These are phyloP conservation scores for Tricholoma matsutake DNA, from an alignment of 768 basidiomycete genomes.

Conservation along the genomic window DNA sequence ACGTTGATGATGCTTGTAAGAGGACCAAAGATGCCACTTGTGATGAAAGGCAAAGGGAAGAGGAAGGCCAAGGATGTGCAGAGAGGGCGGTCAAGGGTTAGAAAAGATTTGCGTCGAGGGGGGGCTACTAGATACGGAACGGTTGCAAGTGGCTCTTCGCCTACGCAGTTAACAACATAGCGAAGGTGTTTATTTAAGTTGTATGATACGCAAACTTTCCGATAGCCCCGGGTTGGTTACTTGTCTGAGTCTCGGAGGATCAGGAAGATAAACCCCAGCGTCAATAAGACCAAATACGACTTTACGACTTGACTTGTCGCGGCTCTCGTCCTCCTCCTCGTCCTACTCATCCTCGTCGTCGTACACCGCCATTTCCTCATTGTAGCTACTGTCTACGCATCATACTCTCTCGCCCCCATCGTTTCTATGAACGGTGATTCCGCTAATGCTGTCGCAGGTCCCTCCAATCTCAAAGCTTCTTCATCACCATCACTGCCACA, in stretches of 20 bases:
- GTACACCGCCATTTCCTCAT: constrained; percentile 8
- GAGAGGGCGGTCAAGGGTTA: constrained; percentile 44
- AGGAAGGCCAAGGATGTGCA: constrained; percentile 28
- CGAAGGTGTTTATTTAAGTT: too few relatives aligned
- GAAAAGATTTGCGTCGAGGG: constrained; percentile 47
- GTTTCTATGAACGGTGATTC: constrained; percentile 38
- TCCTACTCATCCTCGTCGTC: constrained; percentile 10
- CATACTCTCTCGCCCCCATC: constrained; percentile 9
- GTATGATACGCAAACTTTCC: too few relatives aligned
- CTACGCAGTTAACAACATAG: background rate
- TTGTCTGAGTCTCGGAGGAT: background rate
- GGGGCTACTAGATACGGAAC: constrained; percentile 29
- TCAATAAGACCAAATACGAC: constrained; percentile 23
- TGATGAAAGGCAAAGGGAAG: constrained; percentile 14
- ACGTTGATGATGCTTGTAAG: constrained; percentile 36
- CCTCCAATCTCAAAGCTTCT: constrained; percentile 41
- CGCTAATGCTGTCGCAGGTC: constrained; percentile 61
- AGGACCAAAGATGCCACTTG: constrained; percentile 31
- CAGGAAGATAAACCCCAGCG: background rate
- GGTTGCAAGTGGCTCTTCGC: constrained; percentile 5
- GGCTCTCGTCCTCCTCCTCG: constrained; percentile 14
- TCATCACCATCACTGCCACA: constrained; percentile 26
- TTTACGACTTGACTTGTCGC: constrained; percentile 15
- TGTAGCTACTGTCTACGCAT: constrained; percentile 19
- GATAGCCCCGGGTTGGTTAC: background rate